Base-by-base conservation (phyloP, 495 filamentous ascomycete genomes). In the Astrocystis sublimbata region DNA sequence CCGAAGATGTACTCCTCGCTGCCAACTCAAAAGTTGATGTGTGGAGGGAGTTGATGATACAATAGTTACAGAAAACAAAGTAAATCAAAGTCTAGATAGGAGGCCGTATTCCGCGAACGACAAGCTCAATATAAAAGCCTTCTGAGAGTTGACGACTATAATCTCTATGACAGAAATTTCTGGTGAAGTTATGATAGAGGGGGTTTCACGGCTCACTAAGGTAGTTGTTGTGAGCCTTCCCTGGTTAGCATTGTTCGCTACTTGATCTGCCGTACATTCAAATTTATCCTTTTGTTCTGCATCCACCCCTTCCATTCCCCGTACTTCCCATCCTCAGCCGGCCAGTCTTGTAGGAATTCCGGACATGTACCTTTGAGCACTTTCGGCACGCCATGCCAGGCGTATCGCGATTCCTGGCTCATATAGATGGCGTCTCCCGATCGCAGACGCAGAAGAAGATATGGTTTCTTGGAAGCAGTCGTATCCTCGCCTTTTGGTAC, bases 311-410 rank as follows among this genome's bases (percentile, higher is more conserved):
- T 88, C 89, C 90, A 96, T 50, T 76, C 76, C 58, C 84, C 75
- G 64, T 82, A 90, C 49, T 73, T 69, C 3, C 74, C 72, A 3
- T 72, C 74, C 36, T 75, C 75, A 1, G 80, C 86, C 19, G 93
- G 94, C 92, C 93, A 97, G 46, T 88, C 76, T 60, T 80, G 78
- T 54, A 98, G 71, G 76, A 84, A 89, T 2, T 72, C 75, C 0
- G 93, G 93, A 76, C 92, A 97, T 1, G 89, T 96, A 17, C 77
- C 83, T 24, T 84, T 81, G 23, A 96, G 49, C 26, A 96, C 86
- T 67, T 89, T 90, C 4, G 93, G 92, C 12, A 97, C 93, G 4
- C 89, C 92, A 78, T 97, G 93, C 94, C 93, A 97, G 12, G 93
- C 94, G 74, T 90, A 93, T 50, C 93, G 77, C 8, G 89, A 86